Evolutionary conservation across 768 basidiomycete species (phyloP), one percentile per base, ranked within the genome.

Genomic region (Cyclocybe cylindracea): DNA sequence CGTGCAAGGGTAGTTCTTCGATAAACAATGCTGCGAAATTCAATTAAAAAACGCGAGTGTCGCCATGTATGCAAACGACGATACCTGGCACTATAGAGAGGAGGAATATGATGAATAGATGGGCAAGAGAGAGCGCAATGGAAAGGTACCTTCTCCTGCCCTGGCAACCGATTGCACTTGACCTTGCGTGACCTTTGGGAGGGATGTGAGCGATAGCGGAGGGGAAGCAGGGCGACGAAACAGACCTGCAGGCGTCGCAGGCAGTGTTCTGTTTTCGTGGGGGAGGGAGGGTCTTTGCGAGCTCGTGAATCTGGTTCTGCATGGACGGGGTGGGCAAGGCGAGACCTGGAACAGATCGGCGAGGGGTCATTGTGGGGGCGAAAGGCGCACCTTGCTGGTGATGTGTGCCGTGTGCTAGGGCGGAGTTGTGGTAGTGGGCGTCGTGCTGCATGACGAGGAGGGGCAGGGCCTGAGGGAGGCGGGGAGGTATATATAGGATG

Each of bases 1-100:
- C 91, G 92, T 94, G 91, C 92, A 95, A 40, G 90, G 86, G 63
- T 89, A 91, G 63, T 89, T 91, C 74, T 95, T 95, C 55, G 86
- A 80, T 54, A 85, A 70, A 68, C 92, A 95, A 63, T 94, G 91
- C 86, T 94, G 60, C 32, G 51, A 34, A 43, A 52, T 51, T 53
- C 45, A 41, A 48, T 53, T 50, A 66, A 48, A 51, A 52, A 46
- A 24, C 51, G 46, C 24, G 46, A 45, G 35, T n/a, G 39, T 43
- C 58, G 11, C 38, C n/a, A 34, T 40, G 45, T 44, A 42, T 41
- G 54, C 16, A 44, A 16, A 57, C 61, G 60, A 57, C 39, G 39
- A 56, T 73, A 88, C 87, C 80, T 88, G 86, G 63, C 87, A 88
- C 86, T 87, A 54, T 19, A 53, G 42, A 11, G 44, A 54, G 14